phyloP scores from a whole-genome alignment of 2,329 filamentous ascomycete genomes.

The Didymellaceae sp. region DNA sequence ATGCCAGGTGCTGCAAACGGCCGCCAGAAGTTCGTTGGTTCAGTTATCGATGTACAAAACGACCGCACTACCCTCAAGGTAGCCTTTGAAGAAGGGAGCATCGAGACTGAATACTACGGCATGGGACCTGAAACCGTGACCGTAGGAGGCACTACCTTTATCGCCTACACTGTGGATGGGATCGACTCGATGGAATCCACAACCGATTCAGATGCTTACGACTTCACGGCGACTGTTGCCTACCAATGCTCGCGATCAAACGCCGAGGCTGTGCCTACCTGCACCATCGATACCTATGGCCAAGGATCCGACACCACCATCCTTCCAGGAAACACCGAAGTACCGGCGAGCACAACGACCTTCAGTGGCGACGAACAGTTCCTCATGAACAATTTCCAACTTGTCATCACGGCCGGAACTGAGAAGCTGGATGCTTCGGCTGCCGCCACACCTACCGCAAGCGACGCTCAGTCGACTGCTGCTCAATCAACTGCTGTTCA shows the following conservation, averaged over 20 bases:
- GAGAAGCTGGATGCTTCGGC: constrained; percentile 35
- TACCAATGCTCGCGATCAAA: constrained; percentile 18
- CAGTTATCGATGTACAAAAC: constrained; percentile 28
- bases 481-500: constrained; percentile 11
- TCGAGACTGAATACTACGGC: constrained; percentile 12
- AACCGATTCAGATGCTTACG: background rate
- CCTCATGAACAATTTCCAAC: constrained; percentile 24
- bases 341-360: background rate
- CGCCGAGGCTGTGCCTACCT: constrained; percentile 22
- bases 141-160: constrained; percentile 27
- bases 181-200: background rate
- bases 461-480: constrained; percentile 13
- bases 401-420: constrained; percentile 38
- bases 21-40: constrained; percentile 26
- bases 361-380: constrained; percentile 16
- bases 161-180: constrained; percentile 20
- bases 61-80: constrained; percentile 31
- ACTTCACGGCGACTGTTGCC: constrained; percentile 16
- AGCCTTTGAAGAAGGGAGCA: constrained; percentile 9
- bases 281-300: constrained; percentile 18
- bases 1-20: constrained; percentile 24
- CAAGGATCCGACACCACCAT: constrained; percentile 14
- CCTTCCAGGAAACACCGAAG: background rate
- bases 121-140: constrained; percentile 18
- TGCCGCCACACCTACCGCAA: constrained; percentile 24